These are phyloP conservation scores for Colletotrichum scovillei DNA, from an alignment of 2,329 filamentous ascomycete species.

Conservation along the genomic window DNA sequence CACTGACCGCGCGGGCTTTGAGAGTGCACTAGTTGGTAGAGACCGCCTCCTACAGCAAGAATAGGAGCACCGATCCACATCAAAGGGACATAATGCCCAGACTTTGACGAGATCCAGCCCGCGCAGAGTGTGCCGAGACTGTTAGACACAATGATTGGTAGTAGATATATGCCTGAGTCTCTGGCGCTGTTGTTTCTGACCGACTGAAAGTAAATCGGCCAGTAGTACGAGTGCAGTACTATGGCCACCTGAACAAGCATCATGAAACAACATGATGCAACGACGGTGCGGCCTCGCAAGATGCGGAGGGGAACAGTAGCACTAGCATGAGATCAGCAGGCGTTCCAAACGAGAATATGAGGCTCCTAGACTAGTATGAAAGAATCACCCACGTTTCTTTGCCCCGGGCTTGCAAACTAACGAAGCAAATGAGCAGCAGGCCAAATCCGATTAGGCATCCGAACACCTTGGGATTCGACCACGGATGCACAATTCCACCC, in stretches of 20 bases:
- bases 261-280: slow-evolving; percentile 29
- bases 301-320: background rate
- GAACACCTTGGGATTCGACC: too few relatives aligned
- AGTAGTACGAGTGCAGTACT: slow-evolving; percentile 38
- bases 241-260: slow-evolving; percentile 38
- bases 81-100: slow-evolving; percentile 28
- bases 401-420: too few relatives aligned
- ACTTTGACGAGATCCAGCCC: slow-evolving; percentile 18
- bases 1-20: too few relatives aligned
- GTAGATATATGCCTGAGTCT: slow-evolving; percentile 15
- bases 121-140: slow-evolving; percentile 22
- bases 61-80: slow-evolving; percentile 33
- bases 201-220: slow-evolving; percentile 41
- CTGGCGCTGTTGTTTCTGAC: slow-evolving; percentile 13
- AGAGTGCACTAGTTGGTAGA: slow-evolving; percentile 20
- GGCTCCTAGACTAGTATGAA: too few relatives aligned
- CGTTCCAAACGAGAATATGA: too few relatives aligned
- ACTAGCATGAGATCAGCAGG: too few relatives aligned
- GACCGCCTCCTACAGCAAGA: slow-evolving; percentile 23
- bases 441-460: too few relatives aligned
- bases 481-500: too few relatives aligned
- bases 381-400: too few relatives aligned
- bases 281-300: slow-evolving; percentile 17
- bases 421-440: too few relatives aligned
- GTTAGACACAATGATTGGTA: slow-evolving; percentile 13